phyloP scores from a whole-genome alignment of 345 rosid species.

The Clausena lansium region DNA sequence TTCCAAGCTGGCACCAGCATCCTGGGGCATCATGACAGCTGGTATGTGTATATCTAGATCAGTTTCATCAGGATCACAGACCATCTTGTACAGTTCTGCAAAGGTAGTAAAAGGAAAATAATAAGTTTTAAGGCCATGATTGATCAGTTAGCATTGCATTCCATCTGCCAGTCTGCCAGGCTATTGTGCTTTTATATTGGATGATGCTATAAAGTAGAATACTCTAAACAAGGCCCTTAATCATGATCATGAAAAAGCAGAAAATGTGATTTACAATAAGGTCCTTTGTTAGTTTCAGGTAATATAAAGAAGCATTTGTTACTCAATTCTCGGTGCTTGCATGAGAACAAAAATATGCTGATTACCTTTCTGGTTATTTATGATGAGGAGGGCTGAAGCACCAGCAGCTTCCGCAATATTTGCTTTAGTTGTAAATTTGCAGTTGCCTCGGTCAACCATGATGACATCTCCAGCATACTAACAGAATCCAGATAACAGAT shows the following conservation, averaged over 20 bases:
- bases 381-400: constrained; percentile 89
- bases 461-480: constrained; percentile 78
- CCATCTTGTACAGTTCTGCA: constrained; percentile 98
- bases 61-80: constrained; percentile 95
- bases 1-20: constrained; percentile 83
- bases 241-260: neutral
- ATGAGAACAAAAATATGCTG: constrained; percentile 10
- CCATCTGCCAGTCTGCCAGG: neutral
- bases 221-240: constrained; percentile 4
- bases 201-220: neutral
- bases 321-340: neutral
- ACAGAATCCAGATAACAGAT: constrained; percentile 21
- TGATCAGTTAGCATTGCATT: neutral
- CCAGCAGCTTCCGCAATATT: constrained; percentile 86
- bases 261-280: neutral
- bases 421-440: constrained; percentile 86
- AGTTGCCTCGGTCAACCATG: constrained; percentile 89
- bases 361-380: constrained; percentile 88
- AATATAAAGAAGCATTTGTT: neutral
- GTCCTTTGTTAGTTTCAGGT: neutral
- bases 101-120: neutral
- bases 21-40: constrained; percentile 92
- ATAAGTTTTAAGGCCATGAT: neutral
- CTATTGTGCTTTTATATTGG: neutral
- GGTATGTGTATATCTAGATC: constrained; percentile 87